Conservation (phyloP, 2,329 filamentous ascomycete genomes). For the Phialophora expanda region DNA sequence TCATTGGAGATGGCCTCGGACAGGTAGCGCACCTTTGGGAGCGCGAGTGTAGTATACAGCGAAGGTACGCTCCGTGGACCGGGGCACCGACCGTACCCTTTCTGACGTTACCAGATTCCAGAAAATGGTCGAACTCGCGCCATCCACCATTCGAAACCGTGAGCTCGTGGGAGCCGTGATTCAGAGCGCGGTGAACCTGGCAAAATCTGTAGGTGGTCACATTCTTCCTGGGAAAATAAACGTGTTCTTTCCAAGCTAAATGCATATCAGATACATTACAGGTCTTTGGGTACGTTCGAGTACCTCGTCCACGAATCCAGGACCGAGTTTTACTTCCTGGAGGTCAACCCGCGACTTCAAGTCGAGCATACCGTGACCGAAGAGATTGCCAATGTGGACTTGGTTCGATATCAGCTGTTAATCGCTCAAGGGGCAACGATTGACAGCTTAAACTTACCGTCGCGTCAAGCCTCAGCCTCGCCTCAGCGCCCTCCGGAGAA, state of each 20-base stretch:
- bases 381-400: slow-evolving; percentile 47
- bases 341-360: slow-evolving; percentile 57
- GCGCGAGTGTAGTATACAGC: slow-evolving; percentile 58
- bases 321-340: slow-evolving; percentile 53
- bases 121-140: too few species aligned
- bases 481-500: slow-evolving; percentile 41
- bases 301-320: slow-evolving; percentile 60
- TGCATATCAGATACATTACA: slow-evolving; percentile 47
- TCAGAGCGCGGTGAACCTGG: too few species aligned
- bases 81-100: slow-evolving; percentile 55
- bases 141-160: slow-evolving; percentile 44
- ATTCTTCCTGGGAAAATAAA: too few species aligned
- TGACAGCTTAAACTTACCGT: slow-evolving; percentile 29
- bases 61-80: slow-evolving; percentile 59
- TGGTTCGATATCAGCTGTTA: slow-evolving; percentile 48
- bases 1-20: slow-evolving; percentile 55
- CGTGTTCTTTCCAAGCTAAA: too few species aligned
- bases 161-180: slow-evolving; percentile 37
- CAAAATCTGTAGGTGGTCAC: too few species aligned
- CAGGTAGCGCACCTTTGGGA: slow-evolving; percentile 52
- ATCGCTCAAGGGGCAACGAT: slow-evolving; percentile 45
- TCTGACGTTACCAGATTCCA: slow-evolving; percentile 41
- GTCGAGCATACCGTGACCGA: slow-evolving; percentile 58
- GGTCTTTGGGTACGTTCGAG: slow-evolving; percentile 67
- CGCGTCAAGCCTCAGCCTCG: slow-evolving; percentile 22